Base-by-base conservation (phyloP, 2,329 filamentous ascomycete genomes). In the Stachybotrys echinatus region DNA sequence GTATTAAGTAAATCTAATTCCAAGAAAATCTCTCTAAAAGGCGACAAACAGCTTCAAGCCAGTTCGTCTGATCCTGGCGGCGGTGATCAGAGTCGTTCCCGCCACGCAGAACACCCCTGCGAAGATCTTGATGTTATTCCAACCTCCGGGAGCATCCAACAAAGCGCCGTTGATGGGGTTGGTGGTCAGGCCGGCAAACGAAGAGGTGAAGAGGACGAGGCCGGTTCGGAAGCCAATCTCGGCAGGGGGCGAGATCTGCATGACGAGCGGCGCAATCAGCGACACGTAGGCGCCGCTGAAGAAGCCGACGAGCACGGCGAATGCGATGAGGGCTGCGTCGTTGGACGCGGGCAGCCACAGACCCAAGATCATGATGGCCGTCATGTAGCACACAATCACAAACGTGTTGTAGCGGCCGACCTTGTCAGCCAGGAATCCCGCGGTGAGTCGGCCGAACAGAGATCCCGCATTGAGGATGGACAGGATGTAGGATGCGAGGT, bases 131-230 rank as follows among this genome's bases (percentile, higher is more conserved):
- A 70, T 58, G 3, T 65, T 65, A 0, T 61, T 43, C 61, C 64
- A 72, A 6, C 62, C 62, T 5, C 60, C 51, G 0, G 60, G 52
- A 1, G 43, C 52, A 0, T 63, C 55, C 2, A 71, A 46, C 43
- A 72, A 70, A 1, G 73, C 72, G 0, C 81, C 80, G 1, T 70
- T 77, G 54, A 84, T 81, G 0, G 82, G 81, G 49, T 72, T 79
- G 0, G 80, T 76, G 2, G 77, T 75, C 17, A 87, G 65, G 3
- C 79, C 80, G 0, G 76, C 76, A 34, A 87, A 64, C 2, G 77
- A 74, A 17, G 77, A 68, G n/a, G 80, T 62, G 3, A 76, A 74
- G 58, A 84, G 84, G 5, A 65, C 54, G 1, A 70, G 58, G 2
- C 70, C 70, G 4, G 55, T 65, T 1, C 64, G 59, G 50, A 64